These are phyloP conservation scores for Neurospora sp. DNA, from an alignment of 495 filamentous ascomycete species.

Conservation along the genomic window DNA sequence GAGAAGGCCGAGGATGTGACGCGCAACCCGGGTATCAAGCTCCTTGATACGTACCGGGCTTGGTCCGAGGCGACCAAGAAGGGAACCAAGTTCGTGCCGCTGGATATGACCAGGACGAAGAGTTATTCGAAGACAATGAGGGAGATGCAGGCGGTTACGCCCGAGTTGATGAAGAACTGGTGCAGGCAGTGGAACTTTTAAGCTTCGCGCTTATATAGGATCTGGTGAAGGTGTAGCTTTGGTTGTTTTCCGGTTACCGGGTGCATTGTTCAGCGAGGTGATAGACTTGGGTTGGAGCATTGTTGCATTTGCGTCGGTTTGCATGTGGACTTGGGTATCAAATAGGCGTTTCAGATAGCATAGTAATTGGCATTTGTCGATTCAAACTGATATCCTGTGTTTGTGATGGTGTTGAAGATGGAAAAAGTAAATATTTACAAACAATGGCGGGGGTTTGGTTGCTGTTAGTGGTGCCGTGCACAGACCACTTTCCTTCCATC, in stretches of 20 bases:
- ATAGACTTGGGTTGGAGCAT: not conserved
- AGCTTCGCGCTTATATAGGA: not conserved
- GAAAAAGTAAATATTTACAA: not conserved
- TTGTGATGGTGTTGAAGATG: not conserved
- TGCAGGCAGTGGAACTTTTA: conserved; percentile 38
- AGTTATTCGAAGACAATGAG: conserved; percentile 27
- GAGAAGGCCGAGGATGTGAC: conserved; percentile 17
- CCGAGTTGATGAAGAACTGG: conserved; percentile 39
- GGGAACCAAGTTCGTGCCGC: conserved; percentile 14
- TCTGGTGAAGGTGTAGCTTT: not conserved
- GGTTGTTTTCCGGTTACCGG: not conserved
- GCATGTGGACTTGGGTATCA: not conserved
- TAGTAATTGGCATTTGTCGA: not conserved
- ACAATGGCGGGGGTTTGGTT: not conserved
- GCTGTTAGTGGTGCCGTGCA: no score
- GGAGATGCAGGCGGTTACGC: conserved; percentile 25
- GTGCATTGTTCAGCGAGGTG: not conserved
- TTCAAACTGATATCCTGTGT: not conserved
- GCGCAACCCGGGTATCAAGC: conserved; percentile 35
- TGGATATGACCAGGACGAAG: conserved; percentile 22
- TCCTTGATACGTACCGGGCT: conserved; percentile 31
- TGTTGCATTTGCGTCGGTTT: not conserved
- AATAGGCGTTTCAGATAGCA: not conserved
- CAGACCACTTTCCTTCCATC: no score
- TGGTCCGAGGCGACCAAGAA: conserved; percentile 12